Percentiles rank a stretch among this genome's conserved stretches.
Conservation (phyloP, 2,329 filamentous ascomycete species). For the Cucurbitaria berberidis region DNA sequence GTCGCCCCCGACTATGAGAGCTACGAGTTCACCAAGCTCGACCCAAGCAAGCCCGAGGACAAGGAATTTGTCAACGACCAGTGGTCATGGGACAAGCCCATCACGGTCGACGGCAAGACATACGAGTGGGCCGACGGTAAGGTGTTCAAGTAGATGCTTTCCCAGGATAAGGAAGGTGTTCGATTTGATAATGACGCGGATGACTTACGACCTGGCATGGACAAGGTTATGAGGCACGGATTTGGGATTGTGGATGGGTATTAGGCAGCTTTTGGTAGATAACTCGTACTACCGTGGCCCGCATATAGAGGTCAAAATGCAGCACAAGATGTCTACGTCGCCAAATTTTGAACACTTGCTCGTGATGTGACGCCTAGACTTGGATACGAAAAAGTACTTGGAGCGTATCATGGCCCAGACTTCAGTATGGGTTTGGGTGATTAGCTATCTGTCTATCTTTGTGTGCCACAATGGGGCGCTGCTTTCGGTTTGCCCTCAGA, state of each 20-base stretch:
- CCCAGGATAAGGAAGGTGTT: constrained; percentile 13
- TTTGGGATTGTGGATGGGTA: constrained; percentile 30
- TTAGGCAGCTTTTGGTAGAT: constrained; percentile 32
- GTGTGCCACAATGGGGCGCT: neutral
- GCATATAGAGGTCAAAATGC: constrained; percentile 34
- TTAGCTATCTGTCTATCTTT: neutral
- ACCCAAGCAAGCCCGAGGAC: constrained; percentile 84
- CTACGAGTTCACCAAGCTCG: constrained; percentile 96
- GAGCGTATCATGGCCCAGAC: too few relatives aligned
- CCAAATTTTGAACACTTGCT: constrained; percentile 14
- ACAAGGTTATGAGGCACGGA: constrained; percentile 32
- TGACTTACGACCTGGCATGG: constrained; percentile 44
- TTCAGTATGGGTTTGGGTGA: too few relatives aligned
- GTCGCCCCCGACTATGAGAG: constrained; percentile 97
- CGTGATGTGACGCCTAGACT: constrained; percentile 6
- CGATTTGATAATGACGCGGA: constrained; percentile 40
- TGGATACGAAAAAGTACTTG: neutral
- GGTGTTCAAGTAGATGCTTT: constrained; percentile 89
- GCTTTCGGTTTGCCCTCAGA: neutral
- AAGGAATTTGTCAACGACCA: constrained; percentile 81
- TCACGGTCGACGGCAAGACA: constrained; percentile 82
- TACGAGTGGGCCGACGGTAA: constrained; percentile 90
- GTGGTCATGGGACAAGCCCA: constrained; percentile 92
- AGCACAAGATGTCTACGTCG: constrained; percentile 33
- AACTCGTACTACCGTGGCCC: constrained; percentile 32